These are phyloP conservation scores for Xylaria nigripes DNA, from an alignment of 495 filamentous ascomycete species.

Conservation along the genomic window DNA sequence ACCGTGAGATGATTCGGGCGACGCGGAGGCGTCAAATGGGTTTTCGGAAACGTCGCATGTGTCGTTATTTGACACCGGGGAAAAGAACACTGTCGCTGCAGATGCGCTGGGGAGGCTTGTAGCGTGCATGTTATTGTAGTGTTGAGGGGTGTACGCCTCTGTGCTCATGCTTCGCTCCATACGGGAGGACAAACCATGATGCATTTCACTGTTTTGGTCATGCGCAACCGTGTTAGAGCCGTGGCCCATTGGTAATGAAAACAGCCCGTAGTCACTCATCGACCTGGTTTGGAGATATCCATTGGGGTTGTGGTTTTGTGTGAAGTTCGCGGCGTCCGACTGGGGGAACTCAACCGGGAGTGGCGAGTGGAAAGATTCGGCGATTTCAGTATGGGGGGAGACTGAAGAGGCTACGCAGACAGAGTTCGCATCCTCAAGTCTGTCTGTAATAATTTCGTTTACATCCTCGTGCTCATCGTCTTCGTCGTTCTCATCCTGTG, in stretches of 20 bases:
- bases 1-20: conserved; percentile 4
- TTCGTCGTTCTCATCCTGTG: conserved; percentile 16
- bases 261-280: conserved; percentile 12
- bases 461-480: conserved; percentile 10
- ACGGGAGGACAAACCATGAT: neutral
- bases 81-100: conserved; percentile 1
- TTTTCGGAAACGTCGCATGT: conserved; percentile 8
- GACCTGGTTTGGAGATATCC: conserved; percentile 7
- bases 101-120: neutral
- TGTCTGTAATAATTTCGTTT: neutral
- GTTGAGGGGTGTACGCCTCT: neutral
- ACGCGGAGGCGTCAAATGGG: conserved; percentile 2
- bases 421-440: neutral
- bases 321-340: neutral
- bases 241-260: neutral
- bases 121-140: conserved; percentile 1
- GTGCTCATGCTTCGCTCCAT: conserved; percentile 11
- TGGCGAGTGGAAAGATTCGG: conserved; percentile 5
- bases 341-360: conserved; percentile 1
- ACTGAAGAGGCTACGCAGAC: neutral
- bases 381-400: neutral
- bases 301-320: neutral
- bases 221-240: neutral
- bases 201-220: neutral
- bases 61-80: conserved; percentile 5